A percentile compares a stretch with the other conserved stretches of the same genome.
Evolutionary conservation across 2,329 filamentous ascomycete genomes (phyloP).

Genomic region (Fusarium abutilonis): DNA sequence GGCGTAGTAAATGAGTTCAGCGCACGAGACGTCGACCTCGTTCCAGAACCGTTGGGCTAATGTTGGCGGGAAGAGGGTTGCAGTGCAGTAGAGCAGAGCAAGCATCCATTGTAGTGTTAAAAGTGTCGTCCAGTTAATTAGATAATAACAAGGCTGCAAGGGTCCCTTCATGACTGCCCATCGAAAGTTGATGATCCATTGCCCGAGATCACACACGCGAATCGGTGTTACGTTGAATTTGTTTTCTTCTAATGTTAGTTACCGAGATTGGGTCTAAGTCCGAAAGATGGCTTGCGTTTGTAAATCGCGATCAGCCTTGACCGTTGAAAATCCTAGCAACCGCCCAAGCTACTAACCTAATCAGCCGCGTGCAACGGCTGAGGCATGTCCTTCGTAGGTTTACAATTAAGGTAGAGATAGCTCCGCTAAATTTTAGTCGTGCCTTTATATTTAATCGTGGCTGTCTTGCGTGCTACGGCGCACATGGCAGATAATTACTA

Average conservation of each 20-base stretch:
- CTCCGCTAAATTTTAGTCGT: not conserved
- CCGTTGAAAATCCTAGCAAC: slow-evolving; percentile 22
- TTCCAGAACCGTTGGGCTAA: not conserved
- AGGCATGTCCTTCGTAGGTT: slow-evolving; percentile 10
- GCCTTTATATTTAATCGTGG: not conserved
- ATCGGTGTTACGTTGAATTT: slow-evolving; percentile 38
- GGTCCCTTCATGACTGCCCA: not conserved
- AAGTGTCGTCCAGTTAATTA: slow-evolving; percentile 7
- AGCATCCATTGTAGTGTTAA: not conserved
- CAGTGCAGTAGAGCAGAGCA: not conserved
- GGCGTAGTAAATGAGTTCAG: slow-evolving; percentile 24
- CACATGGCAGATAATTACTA: slow-evolving; percentile 1
- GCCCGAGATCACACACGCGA: slow-evolving; percentile 41
- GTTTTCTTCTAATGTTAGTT: not conserved
- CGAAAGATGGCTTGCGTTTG: slow-evolving; percentile 7
- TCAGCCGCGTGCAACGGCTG: slow-evolving; percentile 23
- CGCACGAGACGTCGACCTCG: slow-evolving; percentile 3
- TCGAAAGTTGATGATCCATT: slow-evolving; percentile 30
- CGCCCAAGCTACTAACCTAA: not conserved
- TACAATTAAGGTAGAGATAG: not conserved
- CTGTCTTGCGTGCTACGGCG: slow-evolving; percentile 5
- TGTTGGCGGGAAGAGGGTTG: not conserved
- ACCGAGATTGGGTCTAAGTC: slow-evolving; percentile 16
- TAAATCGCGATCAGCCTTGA: slow-evolving; percentile 26
- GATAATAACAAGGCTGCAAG: slow-evolving; percentile 8